Conservation (phyloP, 371 early-diverging fungal genomes). For the Haplosporangium sp. region DNA sequence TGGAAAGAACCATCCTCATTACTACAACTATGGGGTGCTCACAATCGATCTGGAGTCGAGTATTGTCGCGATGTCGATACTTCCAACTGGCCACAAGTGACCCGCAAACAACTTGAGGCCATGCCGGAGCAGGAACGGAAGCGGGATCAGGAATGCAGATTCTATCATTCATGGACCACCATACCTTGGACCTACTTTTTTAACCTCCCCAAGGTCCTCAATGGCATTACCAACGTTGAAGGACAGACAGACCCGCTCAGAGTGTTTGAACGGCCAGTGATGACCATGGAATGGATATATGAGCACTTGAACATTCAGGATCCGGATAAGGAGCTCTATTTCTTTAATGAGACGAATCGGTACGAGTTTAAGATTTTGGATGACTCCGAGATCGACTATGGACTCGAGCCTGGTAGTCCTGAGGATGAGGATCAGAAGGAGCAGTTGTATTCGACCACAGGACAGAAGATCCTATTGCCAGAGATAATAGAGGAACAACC, state of each 20-base stretch:
- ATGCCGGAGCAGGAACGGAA: conserved; percentile 26
- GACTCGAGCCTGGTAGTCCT: conserved; percentile 16
- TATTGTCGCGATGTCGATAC: conserved; percentile 38
- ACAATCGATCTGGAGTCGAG: conserved; percentile 24
- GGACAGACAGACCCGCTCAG: conserved; percentile 38
- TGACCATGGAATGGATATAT: conserved; percentile 33
- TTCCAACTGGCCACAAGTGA: conserved; percentile 10
- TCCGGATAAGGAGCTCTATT: conserved; percentile 56
- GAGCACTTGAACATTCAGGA: conserved; percentile 36
- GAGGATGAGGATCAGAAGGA: not conserved
- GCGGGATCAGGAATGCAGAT: conserved; percentile 18
- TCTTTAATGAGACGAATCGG: conserved; percentile 62
- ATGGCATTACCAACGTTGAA: conserved; percentile 16
- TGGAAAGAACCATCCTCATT: conserved; percentile 32
- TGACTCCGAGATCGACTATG: conserved; percentile 38
- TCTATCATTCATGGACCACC: conserved; percentile 61
- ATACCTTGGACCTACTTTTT: conserved; percentile 72
- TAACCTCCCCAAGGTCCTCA: conserved; percentile 53
- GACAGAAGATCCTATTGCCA: not conserved
- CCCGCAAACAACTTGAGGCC: conserved; percentile 7
- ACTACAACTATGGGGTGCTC: conserved; percentile 28
- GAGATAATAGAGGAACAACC: not conserved
- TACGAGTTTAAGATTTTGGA: conserved; percentile 67
- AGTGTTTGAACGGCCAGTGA: conserved; percentile 41
- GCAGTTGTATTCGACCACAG: not conserved